Conservation (phyloP, 257 asterid genomes). For the Solanum sparsipilum region DNA sequence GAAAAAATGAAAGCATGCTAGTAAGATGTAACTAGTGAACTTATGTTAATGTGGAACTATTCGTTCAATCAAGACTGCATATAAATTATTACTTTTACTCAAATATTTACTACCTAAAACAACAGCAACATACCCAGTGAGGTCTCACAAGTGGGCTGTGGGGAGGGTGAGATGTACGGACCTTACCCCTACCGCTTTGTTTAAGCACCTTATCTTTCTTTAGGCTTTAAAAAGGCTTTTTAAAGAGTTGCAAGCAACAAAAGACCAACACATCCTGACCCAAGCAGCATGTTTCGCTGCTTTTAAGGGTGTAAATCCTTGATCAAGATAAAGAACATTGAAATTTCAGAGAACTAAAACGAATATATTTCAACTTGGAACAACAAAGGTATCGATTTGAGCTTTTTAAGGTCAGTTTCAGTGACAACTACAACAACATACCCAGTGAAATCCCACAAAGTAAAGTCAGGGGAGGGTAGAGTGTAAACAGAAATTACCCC, state of each 20-base stretch:
- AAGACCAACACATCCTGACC: not conserved
- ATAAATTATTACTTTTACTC: not conserved
- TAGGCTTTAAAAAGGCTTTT: not conserved
- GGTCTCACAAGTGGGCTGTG: too few relatives aligned
- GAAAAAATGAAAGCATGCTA: not conserved
- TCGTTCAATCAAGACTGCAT: not conserved
- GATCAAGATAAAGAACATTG: not conserved
- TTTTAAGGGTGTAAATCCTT: not conserved
- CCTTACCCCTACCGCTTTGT: not conserved
- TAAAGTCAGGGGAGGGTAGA: too few relatives aligned
- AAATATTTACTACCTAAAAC: not conserved
- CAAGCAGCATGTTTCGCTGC: not conserved
- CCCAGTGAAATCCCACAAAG: not conserved
- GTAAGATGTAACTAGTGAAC: not conserved
- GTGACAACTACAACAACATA: not conserved
- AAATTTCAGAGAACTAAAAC: not conserved
- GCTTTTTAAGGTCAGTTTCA: not conserved
- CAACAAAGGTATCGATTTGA: not conserved
- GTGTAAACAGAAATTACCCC: too few relatives aligned
- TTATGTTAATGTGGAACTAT: not conserved
- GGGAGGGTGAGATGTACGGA: too few relatives aligned
- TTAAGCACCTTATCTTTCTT: not conserved
- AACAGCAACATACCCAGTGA: too few relatives aligned
- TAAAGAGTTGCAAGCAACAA: not conserved
- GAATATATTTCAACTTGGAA: not conserved